A percentile compares a stretch with the other conserved stretches of the same genome.
phyloP scores from a whole-genome alignment of 2,329 filamentous ascomycete species.

The Colletotrichum chlorophyti region DNA sequence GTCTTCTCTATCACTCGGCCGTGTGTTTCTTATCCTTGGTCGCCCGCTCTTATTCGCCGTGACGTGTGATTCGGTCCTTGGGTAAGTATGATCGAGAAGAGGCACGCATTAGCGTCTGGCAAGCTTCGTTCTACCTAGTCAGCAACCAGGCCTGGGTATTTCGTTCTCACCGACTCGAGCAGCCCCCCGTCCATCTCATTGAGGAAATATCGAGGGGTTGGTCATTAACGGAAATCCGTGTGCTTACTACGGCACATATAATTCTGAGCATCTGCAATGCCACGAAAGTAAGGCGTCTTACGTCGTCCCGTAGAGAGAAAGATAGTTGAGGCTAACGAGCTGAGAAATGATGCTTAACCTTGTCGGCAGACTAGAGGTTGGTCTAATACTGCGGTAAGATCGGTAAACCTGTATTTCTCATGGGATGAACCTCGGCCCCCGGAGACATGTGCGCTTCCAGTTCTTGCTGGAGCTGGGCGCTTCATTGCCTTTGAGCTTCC shows the following conservation, averaged over 20 bases:
- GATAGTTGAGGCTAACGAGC: no score
- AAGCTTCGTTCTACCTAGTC: conserved; percentile 7
- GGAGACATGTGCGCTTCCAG: not conserved
- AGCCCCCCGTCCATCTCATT: not conserved
- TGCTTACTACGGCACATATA: no score
- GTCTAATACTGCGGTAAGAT: no score
- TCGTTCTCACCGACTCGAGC: conserved; percentile 12
- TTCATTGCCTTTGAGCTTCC: not conserved
- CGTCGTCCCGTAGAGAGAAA: no score
- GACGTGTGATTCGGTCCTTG: conserved; percentile 16
- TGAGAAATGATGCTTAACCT: not conserved
- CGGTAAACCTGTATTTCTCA: no score
- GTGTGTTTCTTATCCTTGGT: not conserved
- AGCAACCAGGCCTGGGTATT: not conserved
- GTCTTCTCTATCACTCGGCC: not conserved
- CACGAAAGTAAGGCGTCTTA: not conserved
- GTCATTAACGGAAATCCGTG: not conserved
- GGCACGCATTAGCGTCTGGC: conserved; percentile 23
- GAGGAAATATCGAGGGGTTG: not conserved
- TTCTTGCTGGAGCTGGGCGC: not conserved
- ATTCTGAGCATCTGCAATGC: not conserved
- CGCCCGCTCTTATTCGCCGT: not conserved
- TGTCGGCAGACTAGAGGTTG: no score
- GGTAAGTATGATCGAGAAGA: not conserved
- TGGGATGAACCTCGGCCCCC: not conserved